These are phyloP conservation scores for Cryptosporidium viatorum DNA, from an alignment of 169 alveolate genomes.

Conservation along the genomic window DNA sequence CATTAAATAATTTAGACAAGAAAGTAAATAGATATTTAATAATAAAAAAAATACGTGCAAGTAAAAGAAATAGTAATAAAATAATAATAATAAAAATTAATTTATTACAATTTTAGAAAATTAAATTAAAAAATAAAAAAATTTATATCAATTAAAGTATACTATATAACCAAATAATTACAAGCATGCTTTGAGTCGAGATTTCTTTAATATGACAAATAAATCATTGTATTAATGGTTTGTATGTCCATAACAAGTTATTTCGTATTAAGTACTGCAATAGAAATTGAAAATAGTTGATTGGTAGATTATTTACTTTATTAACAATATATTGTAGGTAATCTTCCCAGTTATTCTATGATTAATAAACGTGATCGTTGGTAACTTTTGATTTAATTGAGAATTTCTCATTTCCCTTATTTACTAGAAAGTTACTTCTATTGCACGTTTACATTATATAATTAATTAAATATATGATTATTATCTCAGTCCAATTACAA, in stretches of 20 bases:
- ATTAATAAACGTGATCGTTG: conserved; percentile 57
- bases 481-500: no score
- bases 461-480: background rate
- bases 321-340: no score
- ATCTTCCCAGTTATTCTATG: background rate
- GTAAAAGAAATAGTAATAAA: background rate
- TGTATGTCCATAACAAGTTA: conserved; percentile 20
- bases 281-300: background rate
- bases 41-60: background rate
- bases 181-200: conserved; percentile 76
- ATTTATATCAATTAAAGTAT: background rate
- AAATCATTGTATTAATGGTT: conserved; percentile 17
- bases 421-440: conserved; percentile 44
- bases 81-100: background rate
- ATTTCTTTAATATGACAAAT: background rate
- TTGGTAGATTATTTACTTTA: background rate
- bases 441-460: conserved; percentile 44
- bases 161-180: background rate
- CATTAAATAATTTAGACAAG: background rate
- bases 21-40: background rate
- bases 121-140: background rate
- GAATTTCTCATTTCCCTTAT: background rate
- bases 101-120: background rate
- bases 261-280: conserved; percentile 73
- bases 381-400: conserved; percentile 15